These are phyloP conservation scores for Nepenthes alata DNA, from an alignment of 179 eudicot genomes.

Conservation along the genomic window DNA sequence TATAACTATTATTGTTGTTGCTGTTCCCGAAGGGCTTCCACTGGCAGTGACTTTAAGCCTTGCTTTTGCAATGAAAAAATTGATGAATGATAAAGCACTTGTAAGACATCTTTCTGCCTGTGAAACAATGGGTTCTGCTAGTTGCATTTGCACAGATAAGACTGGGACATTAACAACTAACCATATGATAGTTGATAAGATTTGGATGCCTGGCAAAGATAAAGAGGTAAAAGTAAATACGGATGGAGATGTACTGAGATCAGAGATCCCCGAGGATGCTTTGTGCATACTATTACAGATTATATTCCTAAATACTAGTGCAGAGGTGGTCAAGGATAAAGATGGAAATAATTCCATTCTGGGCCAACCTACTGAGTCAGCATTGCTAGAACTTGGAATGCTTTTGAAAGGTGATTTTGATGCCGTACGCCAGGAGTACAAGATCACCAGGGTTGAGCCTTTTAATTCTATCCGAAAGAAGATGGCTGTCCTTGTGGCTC, in stretches of 20 bases:
- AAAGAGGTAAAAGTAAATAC: conserved; percentile 31
- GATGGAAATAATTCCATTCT: conserved; percentile 51
- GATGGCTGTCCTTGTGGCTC: conserved; percentile 70
- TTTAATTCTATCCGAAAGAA: conserved; percentile 77
- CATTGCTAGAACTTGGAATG: conserved; percentile 66
- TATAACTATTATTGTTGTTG: conserved; percentile 84
- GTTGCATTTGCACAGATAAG: conserved; percentile 80
- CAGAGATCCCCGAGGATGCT: conserved; percentile 28
- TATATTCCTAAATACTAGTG: conserved; percentile 60
- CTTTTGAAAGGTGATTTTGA: conserved; percentile 51
- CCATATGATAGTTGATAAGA: conserved; percentile 74
- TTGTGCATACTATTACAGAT: conserved; percentile 38
- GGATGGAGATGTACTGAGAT: conserved; percentile 6
- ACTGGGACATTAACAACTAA: conserved; percentile 90
- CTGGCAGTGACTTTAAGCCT: conserved; percentile 89
- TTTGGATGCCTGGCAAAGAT: conserved; percentile 53
- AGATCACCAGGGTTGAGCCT: conserved; percentile 54
- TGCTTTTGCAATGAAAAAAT: conserved; percentile 89
- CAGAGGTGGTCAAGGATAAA: conserved; percentile 64
- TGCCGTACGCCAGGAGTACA: conserved; percentile 26
- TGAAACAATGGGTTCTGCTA: conserved; percentile 92
- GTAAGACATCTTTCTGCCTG: conserved; percentile 89
- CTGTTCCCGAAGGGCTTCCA: conserved; percentile 93
- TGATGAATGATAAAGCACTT: conserved; percentile 72
- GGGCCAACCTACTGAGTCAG: conserved; percentile 84